Evolutionary conservation across 305 asterid genomes (phyloP).

Genomic region (Rubia tinctorum): DNA sequence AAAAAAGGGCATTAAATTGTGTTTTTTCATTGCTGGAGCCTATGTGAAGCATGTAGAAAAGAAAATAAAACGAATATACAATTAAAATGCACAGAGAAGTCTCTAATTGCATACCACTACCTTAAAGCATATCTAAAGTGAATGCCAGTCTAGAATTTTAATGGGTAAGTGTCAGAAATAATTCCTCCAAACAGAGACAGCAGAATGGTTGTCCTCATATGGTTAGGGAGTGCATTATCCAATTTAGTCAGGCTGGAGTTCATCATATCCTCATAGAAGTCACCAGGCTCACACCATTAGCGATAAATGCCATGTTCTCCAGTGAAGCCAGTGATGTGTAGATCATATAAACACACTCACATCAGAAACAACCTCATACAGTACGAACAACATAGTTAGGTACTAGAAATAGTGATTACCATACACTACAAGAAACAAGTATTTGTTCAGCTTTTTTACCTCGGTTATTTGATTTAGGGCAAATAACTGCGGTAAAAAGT

Average conservation of each 20-base stretch:
- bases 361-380: not conserved
- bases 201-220: conserved; percentile 61
- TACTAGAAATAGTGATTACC: conserved; percentile 30
- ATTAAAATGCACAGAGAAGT: not conserved
- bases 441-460: too few relatives aligned
- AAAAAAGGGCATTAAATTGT: not conserved
- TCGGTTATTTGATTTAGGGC: too few relatives aligned
- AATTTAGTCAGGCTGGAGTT: conserved; percentile 65
- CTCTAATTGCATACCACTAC: conserved; percentile 35
- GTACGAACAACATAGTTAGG: not conserved
- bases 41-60: not conserved
- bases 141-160: conserved; percentile 62
- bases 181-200: conserved; percentile 62
- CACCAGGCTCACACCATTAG: conserved; percentile 57
- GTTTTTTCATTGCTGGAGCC: not conserved
- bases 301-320: conserved; percentile 55
- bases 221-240: conserved; percentile 58
- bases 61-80: not conserved
- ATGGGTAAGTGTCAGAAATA: conserved; percentile 59
- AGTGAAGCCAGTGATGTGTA: conserved; percentile 48
- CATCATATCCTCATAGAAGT: conserved; percentile 68
- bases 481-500: too few relatives aligned
- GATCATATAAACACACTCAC: not conserved
- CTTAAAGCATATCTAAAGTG: conserved; percentile 52
- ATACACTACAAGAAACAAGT: too few relatives aligned